Base-by-base conservation (phyloP, 805 yeast genomes). In the Spathaspora passalidarum region DNA sequence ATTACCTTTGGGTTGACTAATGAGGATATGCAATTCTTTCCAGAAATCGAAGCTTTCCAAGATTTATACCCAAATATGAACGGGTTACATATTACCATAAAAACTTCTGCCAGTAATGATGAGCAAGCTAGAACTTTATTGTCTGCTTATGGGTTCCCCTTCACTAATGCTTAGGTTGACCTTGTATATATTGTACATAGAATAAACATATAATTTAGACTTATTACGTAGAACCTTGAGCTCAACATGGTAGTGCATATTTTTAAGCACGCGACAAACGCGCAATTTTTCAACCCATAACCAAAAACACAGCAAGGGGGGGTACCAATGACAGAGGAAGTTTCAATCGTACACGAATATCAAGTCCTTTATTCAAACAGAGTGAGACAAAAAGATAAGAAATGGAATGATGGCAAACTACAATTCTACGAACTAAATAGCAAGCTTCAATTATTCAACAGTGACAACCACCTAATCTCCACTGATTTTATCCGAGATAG, bases 91-190 rank as follows among this genome's bases (percentile, higher is more conserved):
- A 75, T 94, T 46, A 86, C 88, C 34, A 69, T 94, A 54, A 87
- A 87, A 62, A 92, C 98, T 17, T 72, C 88, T 29, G 96, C 98
- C 6, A 89, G 90, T 68, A 82, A 89, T 17, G 97, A 91, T 61
- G 80, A 82, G 25, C 94, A 88, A 59, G 97, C 98, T 8, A 82
- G 96, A 65, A 81, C 87, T 16, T 72, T 92, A 55, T 69, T 92
- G 50, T 86, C 95, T 62, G 86, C 88, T 2, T 75, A 81, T 54
- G 96, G 96, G 6, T 64, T 91, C 43, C 96, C 96, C 45, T 88
- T 91, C 72, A 59, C 56, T 51, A 59, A 61, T 39, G 59, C 57
- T 6, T 38, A 42, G 22, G 20, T 32, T n/a, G 11, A 34, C 8
- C 25, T 32, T 41, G 43, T 40, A 40, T 13, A 34, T 42, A 42